phyloP scores from a whole-genome alignment of 805 yeast genomes.

The Vanderwaltozyma tropicalis region DNA sequence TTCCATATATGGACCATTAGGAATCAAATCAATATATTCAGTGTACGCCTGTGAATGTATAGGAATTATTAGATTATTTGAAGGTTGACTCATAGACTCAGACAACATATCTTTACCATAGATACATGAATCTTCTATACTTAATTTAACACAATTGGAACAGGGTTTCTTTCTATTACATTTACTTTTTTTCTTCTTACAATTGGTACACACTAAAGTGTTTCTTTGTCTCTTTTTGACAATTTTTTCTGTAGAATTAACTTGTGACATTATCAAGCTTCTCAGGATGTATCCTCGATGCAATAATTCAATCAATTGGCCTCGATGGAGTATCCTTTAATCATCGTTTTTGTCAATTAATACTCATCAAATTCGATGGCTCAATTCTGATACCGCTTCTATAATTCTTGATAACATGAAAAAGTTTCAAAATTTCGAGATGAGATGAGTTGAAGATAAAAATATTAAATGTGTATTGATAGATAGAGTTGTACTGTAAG shows the following conservation, averaged over 20 bases:
- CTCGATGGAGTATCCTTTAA: no score
- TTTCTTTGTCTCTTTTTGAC: conserved; percentile 15
- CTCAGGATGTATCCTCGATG: neutral
- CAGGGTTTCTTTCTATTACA: conserved; percentile 25
- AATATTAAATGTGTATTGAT: neutral
- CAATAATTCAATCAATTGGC: no score
- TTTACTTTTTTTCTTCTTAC: conserved; percentile 25
- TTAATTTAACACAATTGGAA: conserved; percentile 14
- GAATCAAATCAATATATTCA: conserved; percentile 15
- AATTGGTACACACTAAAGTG: conserved; percentile 26
- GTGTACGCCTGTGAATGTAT: neutral
- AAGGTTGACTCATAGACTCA: neutral
- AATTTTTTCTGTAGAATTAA: neutral
- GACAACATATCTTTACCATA: conserved; percentile 4
- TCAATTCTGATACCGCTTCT: no score
- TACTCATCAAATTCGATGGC: no score
- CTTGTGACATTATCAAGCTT: neutral
- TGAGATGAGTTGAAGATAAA: neutral
- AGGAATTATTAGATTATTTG: neutral
- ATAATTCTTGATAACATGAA: no score
- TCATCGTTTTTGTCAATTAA: no score
- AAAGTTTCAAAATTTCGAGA: no score
- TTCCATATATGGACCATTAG: conserved; percentile 16
- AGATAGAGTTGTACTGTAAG: no score
- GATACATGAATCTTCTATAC: conserved; percentile 14